These are phyloP conservation scores for Saccharomycopsis sp. DNA, from an alignment of 805 yeast species.

Conservation along the genomic window DNA sequence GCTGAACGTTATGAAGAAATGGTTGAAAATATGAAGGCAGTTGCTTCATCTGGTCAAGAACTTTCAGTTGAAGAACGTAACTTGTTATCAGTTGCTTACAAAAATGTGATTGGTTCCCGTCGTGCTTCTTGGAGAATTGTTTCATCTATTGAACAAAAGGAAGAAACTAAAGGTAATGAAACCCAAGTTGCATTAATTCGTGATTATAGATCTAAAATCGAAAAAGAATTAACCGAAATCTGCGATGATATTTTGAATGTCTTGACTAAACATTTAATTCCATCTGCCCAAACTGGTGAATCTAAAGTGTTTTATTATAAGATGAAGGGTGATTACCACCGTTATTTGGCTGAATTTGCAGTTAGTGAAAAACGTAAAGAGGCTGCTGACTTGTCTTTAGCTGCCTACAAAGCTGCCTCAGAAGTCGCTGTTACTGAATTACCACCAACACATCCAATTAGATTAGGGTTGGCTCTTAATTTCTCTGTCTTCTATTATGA, in stretches of 20 bases:
- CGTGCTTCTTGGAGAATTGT: constrained; percentile 99
- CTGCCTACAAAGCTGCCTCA: constrained; percentile 91
- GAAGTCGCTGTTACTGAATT: constrained; percentile 95
- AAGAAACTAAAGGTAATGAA: constrained; percentile 93
- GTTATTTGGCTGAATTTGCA: constrained; percentile 97
- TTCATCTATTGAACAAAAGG: constrained; percentile 96
- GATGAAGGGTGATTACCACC: constrained; percentile 99
- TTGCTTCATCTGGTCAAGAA: constrained; percentile 93
- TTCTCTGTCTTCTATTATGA: constrained; percentile 98
- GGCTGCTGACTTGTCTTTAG: constrained; percentile 87
- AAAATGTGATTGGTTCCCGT: constrained; percentile 97
- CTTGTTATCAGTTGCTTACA: constrained; percentile 93
- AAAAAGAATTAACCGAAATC: constrained; percentile 83
- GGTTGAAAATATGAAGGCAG: constrained; percentile 98
- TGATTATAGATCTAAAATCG: constrained; percentile 92
- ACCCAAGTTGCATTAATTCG: constrained; percentile 83
- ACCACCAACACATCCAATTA: constrained; percentile 98
- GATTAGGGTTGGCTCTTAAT: constrained; percentile 95
- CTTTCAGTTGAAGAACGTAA: constrained; percentile 97
- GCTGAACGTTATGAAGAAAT: constrained; percentile 99
- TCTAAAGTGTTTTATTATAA: constrained; percentile 96
- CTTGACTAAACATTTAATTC: constrained; percentile 82
- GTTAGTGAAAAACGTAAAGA: constrained; percentile 84
- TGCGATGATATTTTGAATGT: constrained; percentile 91
- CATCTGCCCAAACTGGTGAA: constrained; percentile 94